Evolutionary conservation across 2,329 filamentous ascomycete genomes (phyloP).

Genomic region (Bisporella sp.): DNA sequence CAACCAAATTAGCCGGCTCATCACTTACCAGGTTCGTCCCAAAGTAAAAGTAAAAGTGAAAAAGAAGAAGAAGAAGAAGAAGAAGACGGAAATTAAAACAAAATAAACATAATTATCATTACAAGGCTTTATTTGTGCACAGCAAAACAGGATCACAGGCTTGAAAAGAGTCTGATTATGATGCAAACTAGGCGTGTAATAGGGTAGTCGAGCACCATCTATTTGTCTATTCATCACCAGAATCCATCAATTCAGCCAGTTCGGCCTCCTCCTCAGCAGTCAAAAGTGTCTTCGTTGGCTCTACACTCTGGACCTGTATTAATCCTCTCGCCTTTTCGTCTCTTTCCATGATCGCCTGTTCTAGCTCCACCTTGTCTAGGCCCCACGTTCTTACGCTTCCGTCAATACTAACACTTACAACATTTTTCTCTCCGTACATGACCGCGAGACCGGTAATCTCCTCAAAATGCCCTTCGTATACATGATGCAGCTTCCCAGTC

Average conservation of each 20-base stretch:
- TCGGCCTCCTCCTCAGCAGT: constrained; percentile 91
- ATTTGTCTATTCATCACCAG: constrained; percentile 46
- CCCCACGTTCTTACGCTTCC: constrained; percentile 83
- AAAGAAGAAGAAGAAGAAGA: not conserved
- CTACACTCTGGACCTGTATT: constrained; percentile 34
- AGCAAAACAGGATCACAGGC: too few species aligned
- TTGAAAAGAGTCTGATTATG: not conserved
- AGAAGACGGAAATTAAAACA: not conserved
- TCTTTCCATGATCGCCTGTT: constrained; percentile 45
- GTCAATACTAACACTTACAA: constrained; percentile 85
- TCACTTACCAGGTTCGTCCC: too few species aligned
- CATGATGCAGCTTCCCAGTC: constrained; percentile 66
- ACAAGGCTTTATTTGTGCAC: too few species aligned
- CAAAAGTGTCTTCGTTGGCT: constrained; percentile 47
- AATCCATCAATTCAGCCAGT: constrained; percentile 80
- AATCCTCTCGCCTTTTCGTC: constrained; percentile 38
- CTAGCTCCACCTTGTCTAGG: constrained; percentile 54
- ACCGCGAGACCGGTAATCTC: constrained; percentile 80
- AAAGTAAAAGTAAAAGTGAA: too few species aligned
- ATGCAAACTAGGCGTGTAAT: not conserved
- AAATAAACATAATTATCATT: too few species aligned
- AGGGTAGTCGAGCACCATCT: not conserved
- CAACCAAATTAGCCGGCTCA: too few species aligned
- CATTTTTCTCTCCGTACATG: constrained; percentile 41
- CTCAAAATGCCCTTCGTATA: constrained; percentile 80